Base-by-base conservation (phyloP, 768 basidiomycete genomes). In the Rhodotorula taiwanensis region DNA sequence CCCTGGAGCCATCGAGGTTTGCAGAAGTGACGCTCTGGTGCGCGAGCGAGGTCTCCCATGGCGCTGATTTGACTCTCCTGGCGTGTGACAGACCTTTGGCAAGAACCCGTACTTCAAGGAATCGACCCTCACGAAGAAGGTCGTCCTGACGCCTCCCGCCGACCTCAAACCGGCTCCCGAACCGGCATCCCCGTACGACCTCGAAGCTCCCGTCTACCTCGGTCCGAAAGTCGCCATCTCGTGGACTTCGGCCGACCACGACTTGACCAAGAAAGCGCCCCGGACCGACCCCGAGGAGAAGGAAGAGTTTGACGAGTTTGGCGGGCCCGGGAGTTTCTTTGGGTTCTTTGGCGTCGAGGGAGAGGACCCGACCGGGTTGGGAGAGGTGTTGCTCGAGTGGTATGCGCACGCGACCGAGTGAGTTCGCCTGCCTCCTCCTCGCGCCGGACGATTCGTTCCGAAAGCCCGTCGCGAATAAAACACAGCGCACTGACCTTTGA, bases 71-170 rank as follows among this genome's bases (percentile, higher is more conserved):
- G 5, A 11, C 34, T n/a, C n/a, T n/a, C n/a, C n/a, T n/a, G n/a
- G n/a, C n/a, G n/a, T n/a, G 10, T 31, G 49, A 21, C 30, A 63
- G 61, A 64, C 62, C 28, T 69, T 69, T 52, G 16, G 48, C 49
- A 66, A 69, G 60, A 69, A 69, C 64, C 63, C 63, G 16, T 69
- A 52, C 60, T 69, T 69, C 60, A 52, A 52, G 27, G 50, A 65
- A 23, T 36, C 63, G 10, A 30, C 14, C 4, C 61, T 69, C 49
- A 0, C n/a, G 25, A 59, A 62, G 45, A 47, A 49, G 33, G 21
- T 69, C 43, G 66, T 64, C 36, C 44, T 56, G 9, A 56, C 48
- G 20, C 60, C 68, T 2, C 68, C 68, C 23, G 43, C 48, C 21
- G 43, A 34, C 16, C 31, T 60, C n/a, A 39, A 39, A 15, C 30